phyloP scores from a whole-genome alignment of 148 eudicot genomes.

The Pharnaceum exiguum region DNA sequence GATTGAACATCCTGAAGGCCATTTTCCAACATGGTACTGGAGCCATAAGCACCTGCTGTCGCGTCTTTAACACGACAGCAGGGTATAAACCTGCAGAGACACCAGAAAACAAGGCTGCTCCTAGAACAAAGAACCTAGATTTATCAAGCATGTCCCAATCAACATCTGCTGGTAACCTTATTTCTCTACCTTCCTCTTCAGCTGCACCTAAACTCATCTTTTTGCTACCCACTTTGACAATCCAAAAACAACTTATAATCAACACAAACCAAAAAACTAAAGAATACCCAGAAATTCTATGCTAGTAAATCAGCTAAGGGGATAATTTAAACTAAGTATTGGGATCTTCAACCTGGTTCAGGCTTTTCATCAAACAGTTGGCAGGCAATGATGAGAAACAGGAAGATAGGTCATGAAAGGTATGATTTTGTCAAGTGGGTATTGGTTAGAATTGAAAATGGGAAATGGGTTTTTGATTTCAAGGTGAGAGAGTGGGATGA shows the following conservation, averaged over 20 bases:
- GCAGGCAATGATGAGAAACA: background rate
- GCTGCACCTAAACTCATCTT: constrained; percentile 59
- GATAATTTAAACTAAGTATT: background rate
- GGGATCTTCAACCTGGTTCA: background rate
- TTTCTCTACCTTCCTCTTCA: constrained; percentile 49
- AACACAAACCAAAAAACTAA: background rate
- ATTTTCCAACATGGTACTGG: constrained; percentile 39
- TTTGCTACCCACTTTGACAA: constrained; percentile 19
- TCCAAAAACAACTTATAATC: background rate
- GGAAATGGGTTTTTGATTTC: background rate
- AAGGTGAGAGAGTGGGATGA: constrained; percentile 2
- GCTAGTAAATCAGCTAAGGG: background rate
- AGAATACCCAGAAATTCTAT: background rate
- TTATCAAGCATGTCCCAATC: constrained; percentile 88
- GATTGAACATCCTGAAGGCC: constrained; percentile 38
- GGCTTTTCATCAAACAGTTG: constrained; percentile 4
- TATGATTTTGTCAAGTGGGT: background rate
- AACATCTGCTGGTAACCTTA: constrained; percentile 63
- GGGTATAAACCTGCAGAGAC: constrained; percentile 75
- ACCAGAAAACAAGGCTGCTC: constrained; percentile 81
- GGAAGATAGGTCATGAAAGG: background rate
- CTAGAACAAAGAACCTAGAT: constrained; percentile 76
- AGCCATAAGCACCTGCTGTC: constrained; percentile 51
- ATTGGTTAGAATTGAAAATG: too few species aligned
- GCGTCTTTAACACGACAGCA: constrained; percentile 71